Evolutionary conservation across 129 eudicot genomes (phyloP), one percentile per base, ranked within the genome.

Genomic region (Flaveria brownii): DNA sequence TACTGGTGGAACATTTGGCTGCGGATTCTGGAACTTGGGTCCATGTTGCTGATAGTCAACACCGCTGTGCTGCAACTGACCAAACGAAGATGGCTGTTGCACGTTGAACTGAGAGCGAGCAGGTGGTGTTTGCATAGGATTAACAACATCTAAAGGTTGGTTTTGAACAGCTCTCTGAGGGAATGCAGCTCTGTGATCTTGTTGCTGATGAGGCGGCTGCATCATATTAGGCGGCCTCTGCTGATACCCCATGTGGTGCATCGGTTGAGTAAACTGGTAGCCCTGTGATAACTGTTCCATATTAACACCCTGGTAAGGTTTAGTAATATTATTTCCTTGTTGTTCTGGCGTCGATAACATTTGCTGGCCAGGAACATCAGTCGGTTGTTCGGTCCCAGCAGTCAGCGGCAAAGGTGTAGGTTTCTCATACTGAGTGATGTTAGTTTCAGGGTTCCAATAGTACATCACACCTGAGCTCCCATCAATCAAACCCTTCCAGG

Each of bases 401-500:
- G 73, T 85, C 2, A 84, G 83, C 3, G 77, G 91, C 5, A 78
- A 82, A 63, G 87, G 70, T 13, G 82, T 16, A 25, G 98, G 98
- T 71, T 86, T 94, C 84, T 94, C 98, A 64, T 94, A 91, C 79
- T 94, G 98, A 28, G 98, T 94, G 75, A 87, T 71, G 64, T 91
- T 91, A 22, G 97, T 91, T 70, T 94, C 98, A 5, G 96, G 98
- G 81, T 94, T 94, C 98, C 98, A 94, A 60, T 87, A 94, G 76
- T 94, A 94, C 49, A 80, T 39, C 62, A 87, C 79, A 77, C 98
- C 98, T 1, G 91, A 76, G 70, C 90, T 91, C 77, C 98, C 97
- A 68, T 94, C 97, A 82, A 94, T 83, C 62, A 94, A 86, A 36
- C 98, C 97, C 76, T 91, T 94, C 98, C 98, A 94, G 0, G 98